Evolutionary conservation across 2,329 filamentous ascomycete genomes (phyloP), one percentile per base, ranked within the genome.

Genomic region (Xylariaceae sp.): DNA sequence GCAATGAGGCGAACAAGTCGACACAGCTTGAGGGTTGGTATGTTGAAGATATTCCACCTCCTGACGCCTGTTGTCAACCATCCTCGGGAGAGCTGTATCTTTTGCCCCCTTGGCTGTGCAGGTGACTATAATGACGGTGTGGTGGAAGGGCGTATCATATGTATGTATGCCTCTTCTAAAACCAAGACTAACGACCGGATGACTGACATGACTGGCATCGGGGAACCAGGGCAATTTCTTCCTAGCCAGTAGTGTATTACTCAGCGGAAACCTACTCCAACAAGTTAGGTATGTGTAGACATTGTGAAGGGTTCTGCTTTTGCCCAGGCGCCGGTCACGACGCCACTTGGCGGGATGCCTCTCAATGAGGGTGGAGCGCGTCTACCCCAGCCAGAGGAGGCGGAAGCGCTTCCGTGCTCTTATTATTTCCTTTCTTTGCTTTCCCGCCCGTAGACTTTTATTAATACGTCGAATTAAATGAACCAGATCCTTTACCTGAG

Each of bases 151-250:
- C n/a, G n/a, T n/a, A n/a, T n/a, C 26, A 48, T 43, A 43, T 23
- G 4, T 44, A 40, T n/a, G 43, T 46, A 34, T 56, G 36, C 21
- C 29, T 23, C 26, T 34, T 56, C 28, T 49, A 6, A 36, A 49
- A 14, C 24, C 14, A 34, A 33, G 41, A 44, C 16, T 54, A 46
- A 33, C 28, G 41, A 41, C 19, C 33, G 19, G 19, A 31, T 29
- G 26, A 19, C 28, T n/a, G n/a, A n/a, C n/a, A n/a, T n/a, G 43
- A 41, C 26, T 33, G 37, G 58, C 34, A 19, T 48, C 52, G 58
- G 47, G 58, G 58, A 39, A 54, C 58, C 34, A 45, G 58, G 48
- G 16, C n/a, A 39, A 28, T 50, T 53, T 14, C 41, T 49, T 45
- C 51, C 54, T 56, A 47, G 16, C 23, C 36, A 45, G 46, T 40